Conservation (phyloP, 2,329 filamentous ascomycete genomes). For the Aspergillus ruber region DNA sequence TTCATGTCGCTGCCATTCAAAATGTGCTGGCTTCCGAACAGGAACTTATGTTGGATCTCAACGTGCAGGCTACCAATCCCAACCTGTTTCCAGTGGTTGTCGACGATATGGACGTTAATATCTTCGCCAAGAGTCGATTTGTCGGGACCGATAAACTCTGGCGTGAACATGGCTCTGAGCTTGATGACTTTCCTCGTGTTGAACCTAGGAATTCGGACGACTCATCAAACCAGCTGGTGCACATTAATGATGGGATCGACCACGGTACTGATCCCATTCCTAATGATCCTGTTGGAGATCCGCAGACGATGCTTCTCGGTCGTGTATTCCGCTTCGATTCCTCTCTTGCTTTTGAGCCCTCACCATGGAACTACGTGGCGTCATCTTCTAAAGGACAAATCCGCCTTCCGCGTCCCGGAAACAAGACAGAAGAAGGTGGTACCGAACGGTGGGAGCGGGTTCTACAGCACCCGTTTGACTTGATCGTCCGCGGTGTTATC, state of each 20-base stretch:
- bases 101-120: conserved; percentile 77
- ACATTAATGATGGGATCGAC: conserved; percentile 38
- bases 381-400: conserved; percentile 76
- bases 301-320: conserved; percentile 86
- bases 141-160: conserved; percentile 56
- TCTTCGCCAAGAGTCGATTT: conserved; percentile 91
- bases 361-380: conserved; percentile 68
- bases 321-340: conserved; percentile 83
- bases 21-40: conserved; percentile 92
- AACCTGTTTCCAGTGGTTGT: conserved; percentile 87
- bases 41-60: conserved; percentile 88
- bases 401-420: conserved; percentile 74
- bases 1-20: conserved; percentile 71
- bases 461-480: conserved; percentile 82
- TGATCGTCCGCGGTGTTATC: conserved; percentile 84
- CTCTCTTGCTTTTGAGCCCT: conserved; percentile 80
- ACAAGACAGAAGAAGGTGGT: conserved; percentile 75
- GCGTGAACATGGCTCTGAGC: conserved; percentile 26
- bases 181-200: conserved; percentile 23
- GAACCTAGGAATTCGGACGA: conserved; percentile 22
- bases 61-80: conserved; percentile 82
- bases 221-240: conserved; percentile 8
- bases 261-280: conserved; percentile 58
- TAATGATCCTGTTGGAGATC: conserved; percentile 48
- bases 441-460: conserved; percentile 85